Evolutionary conservation across 139 green algal genomes (phyloP).

Genomic region (Yamagishiella unicocca): DNA sequence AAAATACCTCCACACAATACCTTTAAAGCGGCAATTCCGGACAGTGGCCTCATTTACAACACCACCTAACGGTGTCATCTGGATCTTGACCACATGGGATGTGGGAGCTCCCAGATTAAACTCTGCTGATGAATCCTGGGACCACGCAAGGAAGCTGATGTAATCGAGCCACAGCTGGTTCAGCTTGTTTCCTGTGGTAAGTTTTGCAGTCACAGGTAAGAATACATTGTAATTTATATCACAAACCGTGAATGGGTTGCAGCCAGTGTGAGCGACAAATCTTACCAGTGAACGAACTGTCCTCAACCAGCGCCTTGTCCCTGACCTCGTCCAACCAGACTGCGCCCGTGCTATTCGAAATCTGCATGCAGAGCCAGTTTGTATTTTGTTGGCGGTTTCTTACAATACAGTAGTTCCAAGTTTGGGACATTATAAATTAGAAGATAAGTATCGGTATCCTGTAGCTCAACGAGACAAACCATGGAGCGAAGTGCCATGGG

Average conservation of each 20-base stretch:
- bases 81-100: constrained; percentile 7
- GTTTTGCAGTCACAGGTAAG: too few species aligned
- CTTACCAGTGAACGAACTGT: background rate
- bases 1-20: constrained; percentile 13
- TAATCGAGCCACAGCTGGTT: constrained; percentile 14
- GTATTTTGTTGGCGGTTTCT: too few species aligned
- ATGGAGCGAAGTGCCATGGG: too few species aligned
- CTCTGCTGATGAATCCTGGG: background rate
- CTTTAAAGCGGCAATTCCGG: background rate
- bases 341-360: background rate
- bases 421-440: too few species aligned
- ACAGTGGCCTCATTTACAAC: background rate
- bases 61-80: constrained; percentile 9
- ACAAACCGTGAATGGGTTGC: too few species aligned
- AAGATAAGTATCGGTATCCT: too few species aligned
- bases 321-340: constrained; percentile 31
- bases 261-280: background rate
- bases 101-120: background rate
- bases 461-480: too few species aligned
- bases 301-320: background rate
- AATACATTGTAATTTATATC: too few species aligned
- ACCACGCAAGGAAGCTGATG: background rate
- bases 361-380: constrained; percentile 11
- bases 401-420: too few species aligned
- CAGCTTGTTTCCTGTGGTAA: background rate